phyloP scores from a whole-genome alignment of 352 stramenopile genomes.

The Phytophthora pini region DNA sequence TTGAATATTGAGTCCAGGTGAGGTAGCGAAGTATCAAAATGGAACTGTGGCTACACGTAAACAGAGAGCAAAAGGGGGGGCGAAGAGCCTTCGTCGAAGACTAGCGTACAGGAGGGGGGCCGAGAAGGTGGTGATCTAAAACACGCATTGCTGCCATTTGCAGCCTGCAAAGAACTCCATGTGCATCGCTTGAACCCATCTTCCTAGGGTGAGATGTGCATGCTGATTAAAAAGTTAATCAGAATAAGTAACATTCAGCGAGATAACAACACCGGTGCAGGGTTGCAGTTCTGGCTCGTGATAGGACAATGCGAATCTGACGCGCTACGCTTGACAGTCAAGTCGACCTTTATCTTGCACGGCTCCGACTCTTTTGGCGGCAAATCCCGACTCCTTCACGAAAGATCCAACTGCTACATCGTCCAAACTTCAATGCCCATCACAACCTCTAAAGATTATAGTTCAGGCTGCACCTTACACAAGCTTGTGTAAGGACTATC shows the following conservation, averaged over 20 bases:
- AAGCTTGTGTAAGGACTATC: too few species aligned
- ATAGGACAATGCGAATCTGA: not conserved
- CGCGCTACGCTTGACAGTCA: not conserved
- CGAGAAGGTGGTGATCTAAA: too few species aligned
- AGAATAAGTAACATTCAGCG: too few species aligned
- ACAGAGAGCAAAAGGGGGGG: too few species aligned
- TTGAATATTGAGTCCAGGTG: too few species aligned
- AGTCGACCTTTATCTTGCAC: not conserved
- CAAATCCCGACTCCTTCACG: not conserved
- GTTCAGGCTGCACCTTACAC: not conserved
- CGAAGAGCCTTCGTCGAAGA: too few species aligned
- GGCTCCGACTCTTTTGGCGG: not conserved
- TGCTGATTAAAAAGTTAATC: not conserved
- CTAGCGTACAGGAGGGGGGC: too few species aligned
- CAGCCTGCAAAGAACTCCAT: too few species aligned
- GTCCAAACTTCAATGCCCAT: not conserved
- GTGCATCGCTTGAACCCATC: not conserved
- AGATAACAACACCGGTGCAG: not conserved
- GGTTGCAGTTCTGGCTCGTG: not conserved
- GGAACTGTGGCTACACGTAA: too few species aligned
- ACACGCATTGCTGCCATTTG: too few species aligned
- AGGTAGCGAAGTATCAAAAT: too few species aligned
- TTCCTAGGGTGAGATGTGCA: not conserved
- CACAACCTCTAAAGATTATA: not conserved
- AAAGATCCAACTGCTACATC: constrained; percentile 1